Conservation (phyloP, 352 stramenopile species). For the Phytophthora capsici region DNA sequence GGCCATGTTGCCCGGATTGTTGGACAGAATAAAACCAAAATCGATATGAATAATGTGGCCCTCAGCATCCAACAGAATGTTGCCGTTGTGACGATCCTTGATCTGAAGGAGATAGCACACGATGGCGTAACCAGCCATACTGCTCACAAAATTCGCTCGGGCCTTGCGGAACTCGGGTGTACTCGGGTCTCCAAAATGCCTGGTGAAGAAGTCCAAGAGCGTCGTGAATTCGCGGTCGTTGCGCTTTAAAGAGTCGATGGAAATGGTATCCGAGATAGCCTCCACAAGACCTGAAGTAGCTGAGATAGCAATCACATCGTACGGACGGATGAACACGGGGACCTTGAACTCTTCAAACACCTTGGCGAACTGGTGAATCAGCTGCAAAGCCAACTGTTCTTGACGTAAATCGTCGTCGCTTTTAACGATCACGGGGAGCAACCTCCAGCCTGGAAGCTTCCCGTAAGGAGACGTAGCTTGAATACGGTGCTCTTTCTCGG, state of each 20-base stretch:
- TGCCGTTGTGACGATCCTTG: constrained; percentile 98
- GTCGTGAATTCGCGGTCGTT: constrained; percentile 93
- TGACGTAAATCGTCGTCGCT: constrained; percentile 98
- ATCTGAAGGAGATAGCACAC: constrained; percentile 97
- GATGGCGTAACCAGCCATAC: constrained; percentile 92
- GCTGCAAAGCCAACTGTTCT: constrained; percentile 97
- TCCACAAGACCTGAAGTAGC: constrained; percentile 95
- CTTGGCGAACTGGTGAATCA: constrained; percentile 95
- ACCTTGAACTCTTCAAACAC: constrained; percentile 95
- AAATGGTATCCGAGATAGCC: constrained; percentile 97
- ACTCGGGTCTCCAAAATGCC: constrained; percentile 90
- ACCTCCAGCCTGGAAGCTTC: constrained; percentile 85
- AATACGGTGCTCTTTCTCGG: constrained; percentile 93
- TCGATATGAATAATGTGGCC: constrained; percentile 98
- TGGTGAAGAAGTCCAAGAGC: constrained; percentile 94
- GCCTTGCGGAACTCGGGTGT: constrained; percentile 79
- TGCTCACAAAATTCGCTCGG: constrained; percentile 89
- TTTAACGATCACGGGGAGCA: constrained; percentile 97
- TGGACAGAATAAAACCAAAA: constrained; percentile 96
- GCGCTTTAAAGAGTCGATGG: constrained; percentile 97
- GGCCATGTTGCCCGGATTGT: constrained; percentile 92
- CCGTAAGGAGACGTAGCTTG: constrained; percentile 88
- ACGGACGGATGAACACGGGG: constrained; percentile 95
- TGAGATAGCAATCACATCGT: constrained; percentile 96
- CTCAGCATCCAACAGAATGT: constrained; percentile 96